Evolutionary conservation across 192 early-diverging fungal genomes (phyloP).

Genomic region (Bifiguratus adelaidae): DNA sequence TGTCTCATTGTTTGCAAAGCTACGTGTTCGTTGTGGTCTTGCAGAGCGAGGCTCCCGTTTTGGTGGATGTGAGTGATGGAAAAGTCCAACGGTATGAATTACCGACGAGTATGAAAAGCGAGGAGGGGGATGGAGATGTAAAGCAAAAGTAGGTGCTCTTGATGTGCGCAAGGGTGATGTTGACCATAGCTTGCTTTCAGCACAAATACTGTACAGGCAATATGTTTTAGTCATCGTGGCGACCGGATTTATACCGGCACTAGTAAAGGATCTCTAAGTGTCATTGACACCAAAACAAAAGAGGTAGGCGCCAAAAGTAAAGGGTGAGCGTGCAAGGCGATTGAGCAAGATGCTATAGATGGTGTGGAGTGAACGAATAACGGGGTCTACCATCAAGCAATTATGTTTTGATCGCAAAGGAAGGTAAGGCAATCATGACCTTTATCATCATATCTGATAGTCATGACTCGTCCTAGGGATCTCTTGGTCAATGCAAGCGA

Average conservation of each 20-base stretch:
- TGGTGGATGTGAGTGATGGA: slow-evolving; percentile 30
- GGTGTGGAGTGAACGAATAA: slow-evolving; percentile 17
- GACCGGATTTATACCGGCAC: slow-evolving; percentile 53
- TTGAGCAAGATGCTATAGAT: slow-evolving; percentile 13
- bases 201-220: background rate
- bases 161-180: background rate
- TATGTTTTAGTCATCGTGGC: slow-evolving; percentile 12
- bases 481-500: slow-evolving; percentile 75
- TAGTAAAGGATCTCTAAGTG: slow-evolving; percentile 49
- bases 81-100: slow-evolving; percentile 6
- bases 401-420: slow-evolving; percentile 57
- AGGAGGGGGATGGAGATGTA: background rate
- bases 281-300: slow-evolving; percentile 39
- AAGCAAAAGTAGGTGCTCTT: background rate
- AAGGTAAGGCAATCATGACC: slow-evolving; percentile 28
- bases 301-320: slow-evolving; percentile 26
- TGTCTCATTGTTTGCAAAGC: slow-evolving; percentile 26
- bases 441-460: slow-evolving; percentile 15
- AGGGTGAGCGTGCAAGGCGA: background rate
- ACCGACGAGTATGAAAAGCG: slow-evolving; percentile 4
- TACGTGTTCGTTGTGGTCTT: slow-evolving; percentile 36
- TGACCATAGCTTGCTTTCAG: background rate
- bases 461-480: slow-evolving; percentile 36
- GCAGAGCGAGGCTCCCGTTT: slow-evolving; percentile 27
- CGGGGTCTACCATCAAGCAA: slow-evolving; percentile 38